Percentiles rank a stretch among this genome's conserved stretches.
phyloP scores from a whole-genome alignment of 371 early-diverging fungal species.

The Mucor mucedo region DNA sequence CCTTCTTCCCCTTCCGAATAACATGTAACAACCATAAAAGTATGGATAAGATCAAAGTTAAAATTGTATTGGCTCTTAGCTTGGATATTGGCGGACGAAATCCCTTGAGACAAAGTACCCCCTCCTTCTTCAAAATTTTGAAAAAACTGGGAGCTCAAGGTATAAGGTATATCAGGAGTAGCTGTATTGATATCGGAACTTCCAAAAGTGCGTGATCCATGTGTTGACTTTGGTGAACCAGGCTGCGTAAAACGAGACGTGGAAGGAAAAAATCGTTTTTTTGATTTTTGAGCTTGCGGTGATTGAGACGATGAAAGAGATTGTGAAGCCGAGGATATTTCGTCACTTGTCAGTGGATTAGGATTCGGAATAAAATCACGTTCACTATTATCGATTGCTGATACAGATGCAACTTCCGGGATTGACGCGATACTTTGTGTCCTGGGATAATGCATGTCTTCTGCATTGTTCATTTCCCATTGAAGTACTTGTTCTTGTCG shows the following conservation, averaged over 20 bases:
- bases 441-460: slow-evolving; percentile 58
- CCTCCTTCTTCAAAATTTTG: slow-evolving; percentile 4
- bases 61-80: slow-evolving; percentile 49
- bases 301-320: background rate
- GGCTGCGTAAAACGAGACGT: slow-evolving; percentile 55
- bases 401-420: background rate
- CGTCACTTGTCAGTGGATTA: background rate
- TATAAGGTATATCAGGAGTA: slow-evolving; percentile 22
- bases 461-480: slow-evolving; percentile 73
- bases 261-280: slow-evolving; percentile 45
- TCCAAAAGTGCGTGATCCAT: slow-evolving; percentile 3
- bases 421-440: slow-evolving; percentile 44
- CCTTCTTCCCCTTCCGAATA: slow-evolving; percentile 89
- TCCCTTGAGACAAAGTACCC: slow-evolving; percentile 2
- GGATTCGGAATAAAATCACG: background rate
- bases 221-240: slow-evolving; percentile 20
- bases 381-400: background rate
- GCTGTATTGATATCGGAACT: slow-evolving; percentile 6
- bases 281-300: background rate
- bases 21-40: slow-evolving; percentile 72
- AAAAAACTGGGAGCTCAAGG: slow-evolving; percentile 18
- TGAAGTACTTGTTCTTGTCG: slow-evolving; percentile 61
- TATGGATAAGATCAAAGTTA: slow-evolving; percentile 54
- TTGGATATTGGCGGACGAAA: slow-evolving; percentile 13
- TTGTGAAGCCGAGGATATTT: background rate